Base-by-base conservation (phyloP, 2,329 filamentous ascomycete genomes). In the Xylariales sp. region DNA sequence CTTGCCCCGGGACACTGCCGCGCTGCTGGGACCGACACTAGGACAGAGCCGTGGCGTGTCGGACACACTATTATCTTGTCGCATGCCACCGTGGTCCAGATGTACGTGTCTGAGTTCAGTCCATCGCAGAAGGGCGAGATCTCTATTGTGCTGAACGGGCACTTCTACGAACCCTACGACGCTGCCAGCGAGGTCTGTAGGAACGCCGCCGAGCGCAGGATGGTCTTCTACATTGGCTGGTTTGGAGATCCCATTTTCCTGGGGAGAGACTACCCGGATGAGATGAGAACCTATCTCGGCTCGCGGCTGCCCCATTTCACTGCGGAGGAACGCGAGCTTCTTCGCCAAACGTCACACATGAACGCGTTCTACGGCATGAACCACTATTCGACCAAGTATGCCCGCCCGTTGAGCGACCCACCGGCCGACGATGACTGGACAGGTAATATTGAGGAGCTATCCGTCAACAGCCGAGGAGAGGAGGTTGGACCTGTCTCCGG, bases 151-250 rank as follows among this genome's bases (percentile, higher is more conserved):
- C 39, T 65, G 2, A 64, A 62, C n/a, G 60, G 62, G 1, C 57
- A 65, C 17, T 65, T 50, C 42, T 64, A 58, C 30, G 59, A 62
- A 38, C 61, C 62, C 0, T 65, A 54, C 49, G 59, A 65, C 19
- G 33, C 32, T 10, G 41, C 30, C 2, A 50, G 56, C 11, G 33
- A 41, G 0, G 23, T 28, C 5, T 59, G 64, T 18, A 38, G 40
- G 1, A 56, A 58, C 5, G 62, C 62, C 2, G 56, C 55, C 3
- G 51, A 61, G 42, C 41, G 60, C 1, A 40, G 57, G 0, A 60
- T 65, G 58, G 42, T 62, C 12, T 65, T 65, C 16, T 54, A 61
- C 33, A 60, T 65, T 4, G 61, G 58, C 5, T 65, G 62, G 62
- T 65, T 63, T 37, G 61, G 59, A 1, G 55, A 64, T 31, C 61